A percentile compares a stretch with the other conserved stretches of the same genome.
Evolutionary conservation across 2,329 filamentous ascomycete species (phyloP).

Genomic region (Xylariaceae sp.): DNA sequence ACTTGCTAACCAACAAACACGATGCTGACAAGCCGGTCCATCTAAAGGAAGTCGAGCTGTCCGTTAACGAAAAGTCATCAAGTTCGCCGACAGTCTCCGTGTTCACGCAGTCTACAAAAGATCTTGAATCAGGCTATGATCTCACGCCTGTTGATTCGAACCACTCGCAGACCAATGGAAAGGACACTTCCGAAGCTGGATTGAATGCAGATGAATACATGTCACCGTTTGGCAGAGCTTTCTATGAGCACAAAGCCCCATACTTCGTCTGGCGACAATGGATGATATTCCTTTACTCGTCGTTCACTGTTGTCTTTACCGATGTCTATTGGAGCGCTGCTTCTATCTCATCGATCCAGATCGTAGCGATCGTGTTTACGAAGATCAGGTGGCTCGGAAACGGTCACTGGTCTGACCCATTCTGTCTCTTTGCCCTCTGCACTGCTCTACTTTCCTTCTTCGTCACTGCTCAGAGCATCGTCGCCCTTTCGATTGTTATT

Average conservation of each 20-base stretch:
- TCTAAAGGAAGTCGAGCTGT: background rate
- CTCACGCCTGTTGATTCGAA: background rate
- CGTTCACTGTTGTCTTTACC: conserved; percentile 44
- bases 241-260: conserved; percentile 49
- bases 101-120: background rate
- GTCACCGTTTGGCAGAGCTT: conserved; percentile 53
- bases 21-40: background rate
- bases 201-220: background rate
- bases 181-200: background rate
- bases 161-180: background rate
- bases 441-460: conserved; percentile 40
- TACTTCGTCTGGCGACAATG: conserved; percentile 49
- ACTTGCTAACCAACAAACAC: background rate
- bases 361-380: conserved; percentile 29
- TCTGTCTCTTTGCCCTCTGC: conserved; percentile 41
- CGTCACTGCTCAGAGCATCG: conserved; percentile 40
- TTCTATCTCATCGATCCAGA: conserved; percentile 46
- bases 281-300: conserved; percentile 50
- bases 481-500: conserved; percentile 45
- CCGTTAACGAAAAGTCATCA: background rate
- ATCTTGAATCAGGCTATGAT: background rate
- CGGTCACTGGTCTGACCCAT: conserved; percentile 4
- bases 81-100: background rate
- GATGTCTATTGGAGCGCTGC: conserved; percentile 51
- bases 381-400: conserved; percentile 4